Conservation (phyloP, 306 rosid species). For the Cyamopsis tetragonoloba region DNA sequence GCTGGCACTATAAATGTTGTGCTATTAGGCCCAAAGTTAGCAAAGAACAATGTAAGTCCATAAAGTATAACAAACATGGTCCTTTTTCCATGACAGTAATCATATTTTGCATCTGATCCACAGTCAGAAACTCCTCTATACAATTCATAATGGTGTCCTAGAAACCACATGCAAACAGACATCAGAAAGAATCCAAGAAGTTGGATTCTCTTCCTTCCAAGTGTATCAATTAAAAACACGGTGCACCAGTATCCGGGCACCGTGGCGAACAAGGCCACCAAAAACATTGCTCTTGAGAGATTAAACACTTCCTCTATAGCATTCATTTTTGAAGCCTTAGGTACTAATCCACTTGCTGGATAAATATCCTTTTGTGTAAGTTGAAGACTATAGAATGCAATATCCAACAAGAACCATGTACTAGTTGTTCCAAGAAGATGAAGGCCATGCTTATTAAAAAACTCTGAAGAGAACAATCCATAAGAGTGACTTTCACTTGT, state of each 20-base stretch:
- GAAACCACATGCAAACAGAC: slow-evolving; percentile 47
- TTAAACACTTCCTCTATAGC: slow-evolving; percentile 57
- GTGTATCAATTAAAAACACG: slow-evolving; percentile 45
- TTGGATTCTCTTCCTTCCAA: slow-evolving; percentile 57
- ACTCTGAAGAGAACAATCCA: slow-evolving; percentile 47
- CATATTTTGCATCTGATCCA: background rate
- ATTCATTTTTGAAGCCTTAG: slow-evolving; percentile 44
- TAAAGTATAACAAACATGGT: slow-evolving; percentile 41
- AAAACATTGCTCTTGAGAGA: slow-evolving; percentile 56
- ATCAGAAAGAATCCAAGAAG: slow-evolving; percentile 55
- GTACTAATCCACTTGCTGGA: slow-evolving; percentile 57
- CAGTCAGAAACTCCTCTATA: slow-evolving; percentile 25
- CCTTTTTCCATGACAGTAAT: slow-evolving; percentile 24
- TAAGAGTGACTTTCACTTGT: slow-evolving; percentile 35
- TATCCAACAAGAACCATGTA: slow-evolving; percentile 66
- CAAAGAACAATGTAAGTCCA: slow-evolving; percentile 63
- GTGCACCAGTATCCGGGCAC: slow-evolving; percentile 81
- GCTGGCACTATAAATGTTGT: slow-evolving; percentile 69
- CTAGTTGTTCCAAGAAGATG: slow-evolving; percentile 60
- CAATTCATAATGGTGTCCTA: slow-evolving; percentile 35
- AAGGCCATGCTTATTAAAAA: slow-evolving; percentile 41
- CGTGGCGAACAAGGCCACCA: slow-evolving; percentile 55
- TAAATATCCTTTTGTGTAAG: slow-evolving; percentile 64
- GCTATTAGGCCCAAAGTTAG: slow-evolving; percentile 76
- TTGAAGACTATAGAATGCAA: slow-evolving; percentile 61